These are phyloP conservation scores for Cyanodermella asteris DNA, from an alignment of 2,329 filamentous ascomycete species.

Conservation along the genomic window DNA sequence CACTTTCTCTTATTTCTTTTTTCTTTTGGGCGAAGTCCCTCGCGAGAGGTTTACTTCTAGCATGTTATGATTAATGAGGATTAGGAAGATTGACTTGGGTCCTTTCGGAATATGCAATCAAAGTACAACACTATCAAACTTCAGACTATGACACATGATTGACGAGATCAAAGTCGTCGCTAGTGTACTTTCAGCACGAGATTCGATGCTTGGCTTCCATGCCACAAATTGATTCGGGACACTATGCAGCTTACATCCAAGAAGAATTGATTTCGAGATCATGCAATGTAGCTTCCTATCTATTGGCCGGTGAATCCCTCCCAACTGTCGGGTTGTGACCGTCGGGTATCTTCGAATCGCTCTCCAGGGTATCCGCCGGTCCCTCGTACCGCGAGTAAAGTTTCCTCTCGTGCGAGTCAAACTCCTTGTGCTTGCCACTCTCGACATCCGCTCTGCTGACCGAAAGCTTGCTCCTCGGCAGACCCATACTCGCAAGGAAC, in stretches of 20 bases:
- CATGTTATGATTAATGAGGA: too few relatives aligned
- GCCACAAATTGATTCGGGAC: background rate
- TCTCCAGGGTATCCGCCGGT: constrained; percentile 29
- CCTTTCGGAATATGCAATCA: too few relatives aligned
- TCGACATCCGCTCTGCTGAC: constrained; percentile 37
- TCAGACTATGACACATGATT: too few relatives aligned
- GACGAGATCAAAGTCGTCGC: too few relatives aligned
- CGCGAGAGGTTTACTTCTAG: too few relatives aligned
- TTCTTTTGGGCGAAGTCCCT: too few relatives aligned
- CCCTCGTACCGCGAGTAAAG: constrained; percentile 24
- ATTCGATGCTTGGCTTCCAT: too few relatives aligned
- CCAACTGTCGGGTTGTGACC: constrained; percentile 25
- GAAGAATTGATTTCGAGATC: too few relatives aligned
- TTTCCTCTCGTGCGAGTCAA: constrained; percentile 19
- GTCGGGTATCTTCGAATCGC: constrained; percentile 22
- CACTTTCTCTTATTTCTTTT: too few relatives aligned
- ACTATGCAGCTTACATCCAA: background rate
- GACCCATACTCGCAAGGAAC: constrained; percentile 39
- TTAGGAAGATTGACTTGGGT: too few relatives aligned
- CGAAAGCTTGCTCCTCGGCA: constrained; percentile 28
- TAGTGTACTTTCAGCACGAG: too few relatives aligned
- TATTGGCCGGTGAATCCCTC: constrained; percentile 24
- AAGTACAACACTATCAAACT: too few relatives aligned
- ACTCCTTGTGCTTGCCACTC: constrained; percentile 27
- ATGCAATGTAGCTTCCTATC: constrained; percentile 16